Conservation (phyloP, 352 stramenopile genomes). For the Globisporangium yorkense region DNA sequence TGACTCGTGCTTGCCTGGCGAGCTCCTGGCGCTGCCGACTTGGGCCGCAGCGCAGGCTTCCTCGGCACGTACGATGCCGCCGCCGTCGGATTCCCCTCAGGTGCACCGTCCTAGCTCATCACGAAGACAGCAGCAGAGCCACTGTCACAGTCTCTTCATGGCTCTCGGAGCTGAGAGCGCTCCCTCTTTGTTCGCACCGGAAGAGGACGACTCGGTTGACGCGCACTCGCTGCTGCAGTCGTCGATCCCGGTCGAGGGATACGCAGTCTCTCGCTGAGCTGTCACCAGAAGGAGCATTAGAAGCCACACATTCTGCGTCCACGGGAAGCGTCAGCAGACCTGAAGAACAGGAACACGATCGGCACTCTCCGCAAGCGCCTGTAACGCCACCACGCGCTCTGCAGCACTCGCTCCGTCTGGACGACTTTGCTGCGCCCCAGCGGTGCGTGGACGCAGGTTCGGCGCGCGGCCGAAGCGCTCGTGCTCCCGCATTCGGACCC, state of each 20-base stretch:
- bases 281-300: background rate
- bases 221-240: too few relatives aligned
- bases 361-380: background rate
- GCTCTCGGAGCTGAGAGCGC: too few relatives aligned
- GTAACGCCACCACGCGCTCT: background rate
- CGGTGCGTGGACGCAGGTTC: conserved; percentile 46
- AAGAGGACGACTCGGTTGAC: background rate
- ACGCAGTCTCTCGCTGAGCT: conserved; percentile 47
- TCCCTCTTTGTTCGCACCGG: background rate
- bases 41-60: conserved; percentile 36
- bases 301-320: background rate
- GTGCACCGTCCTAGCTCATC: background rate
- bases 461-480: conserved; percentile 41
- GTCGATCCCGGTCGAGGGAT: conserved; percentile 33
- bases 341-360: background rate
- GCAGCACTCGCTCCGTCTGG: background rate
- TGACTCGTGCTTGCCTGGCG: conserved; percentile 20
- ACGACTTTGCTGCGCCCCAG: conserved; percentile 10
- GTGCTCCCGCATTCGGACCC: conserved; percentile 29
- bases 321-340: background rate
- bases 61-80: background rate
- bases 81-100: too few relatives aligned
- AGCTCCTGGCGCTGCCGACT: conserved; percentile 21
- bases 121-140: background rate
- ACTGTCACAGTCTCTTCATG: background rate